Base-by-base conservation (phyloP, 2,329 filamentous ascomycete species). In the Trichoderma hamatum region DNA sequence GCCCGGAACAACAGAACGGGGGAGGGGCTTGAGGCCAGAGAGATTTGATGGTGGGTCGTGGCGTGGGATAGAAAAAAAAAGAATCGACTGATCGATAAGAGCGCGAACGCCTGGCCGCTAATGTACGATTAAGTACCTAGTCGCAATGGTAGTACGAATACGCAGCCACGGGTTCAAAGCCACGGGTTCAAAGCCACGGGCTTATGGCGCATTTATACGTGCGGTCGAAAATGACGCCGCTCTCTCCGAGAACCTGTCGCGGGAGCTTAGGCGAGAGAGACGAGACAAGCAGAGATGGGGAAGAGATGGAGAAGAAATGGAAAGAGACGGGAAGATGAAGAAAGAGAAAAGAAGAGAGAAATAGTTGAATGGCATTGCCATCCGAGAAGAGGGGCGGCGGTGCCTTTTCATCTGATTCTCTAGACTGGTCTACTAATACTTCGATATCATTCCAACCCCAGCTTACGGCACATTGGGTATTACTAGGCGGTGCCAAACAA, bases 11-110 rank as follows among this genome's bases (percentile, higher is more conserved):
- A 34, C 49, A 30, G 32, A 19, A 55, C 32, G 26, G 51, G 46
- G 49, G 54, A 46, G 30, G 52, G 63, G 63, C 21, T 65, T 34
- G 39, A 32, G 49, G 61, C 61, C 46, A 64, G 52, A 54, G 52
- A 56, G 63, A 66, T 24, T 30, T 58, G 52, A 11, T 3, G 26
- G 63, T 66, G 63, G 52, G 52, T 30, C 62, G 52, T 66, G 52
- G 54, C 36, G 63, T 43, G 54, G 63, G 46, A 58, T 59, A 43
- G 54, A 67, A 58, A 67, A 36, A 59, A 49, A 58, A 36, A 14
- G 5, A 49, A 14, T 49, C 46, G 21, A 49, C 46, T 24, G 46
- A 49, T 49, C 11, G 46, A 49, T 10, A 49, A 32, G n/a, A 58
- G 24, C 16, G 32, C 26, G 49, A 55, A 30, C n/a, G 21, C 46